Evolutionary conservation across 441 rosid species (phyloP).

Genomic region (Hura crepitans): DNA sequence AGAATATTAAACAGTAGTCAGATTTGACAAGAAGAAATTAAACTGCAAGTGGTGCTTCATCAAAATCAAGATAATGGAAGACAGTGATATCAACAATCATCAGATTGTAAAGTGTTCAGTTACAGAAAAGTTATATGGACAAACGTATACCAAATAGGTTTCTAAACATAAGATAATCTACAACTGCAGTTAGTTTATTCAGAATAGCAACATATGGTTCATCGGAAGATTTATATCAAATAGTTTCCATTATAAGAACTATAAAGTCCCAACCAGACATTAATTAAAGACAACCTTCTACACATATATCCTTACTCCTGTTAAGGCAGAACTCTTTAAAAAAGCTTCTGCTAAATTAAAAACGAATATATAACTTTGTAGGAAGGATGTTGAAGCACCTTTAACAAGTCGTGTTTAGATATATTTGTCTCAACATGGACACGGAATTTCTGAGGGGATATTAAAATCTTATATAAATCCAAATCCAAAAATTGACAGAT

Average conservation of each 20-base stretch:
- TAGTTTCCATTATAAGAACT: neutral
- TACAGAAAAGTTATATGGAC: neutral
- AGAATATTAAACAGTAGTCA: conserved; percentile 19
- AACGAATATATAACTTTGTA: neutral
- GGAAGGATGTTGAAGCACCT: neutral
- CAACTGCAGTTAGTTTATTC: neutral
- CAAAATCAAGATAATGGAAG: conserved; percentile 15
- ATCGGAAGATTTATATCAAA: neutral
- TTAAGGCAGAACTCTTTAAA: neutral
- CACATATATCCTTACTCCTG: neutral
- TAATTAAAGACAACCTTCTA: neutral
- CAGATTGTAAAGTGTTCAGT: neutral
- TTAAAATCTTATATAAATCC: neutral
- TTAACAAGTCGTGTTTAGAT: neutral
- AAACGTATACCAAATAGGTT: neutral
- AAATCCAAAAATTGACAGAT: neutral
- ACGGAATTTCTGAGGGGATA: neutral
- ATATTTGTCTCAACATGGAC: neutral
- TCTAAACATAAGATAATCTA: neutral
- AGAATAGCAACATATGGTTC: neutral
- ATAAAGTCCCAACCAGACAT: neutral
- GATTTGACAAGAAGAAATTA: conserved; percentile 17
- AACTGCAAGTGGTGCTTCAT: conserved; percentile 4
- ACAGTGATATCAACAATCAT: neutral
- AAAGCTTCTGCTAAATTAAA: neutral